Conservation (phyloP, 495 filamentous ascomycete species). For the Podospora sp. region DNA sequence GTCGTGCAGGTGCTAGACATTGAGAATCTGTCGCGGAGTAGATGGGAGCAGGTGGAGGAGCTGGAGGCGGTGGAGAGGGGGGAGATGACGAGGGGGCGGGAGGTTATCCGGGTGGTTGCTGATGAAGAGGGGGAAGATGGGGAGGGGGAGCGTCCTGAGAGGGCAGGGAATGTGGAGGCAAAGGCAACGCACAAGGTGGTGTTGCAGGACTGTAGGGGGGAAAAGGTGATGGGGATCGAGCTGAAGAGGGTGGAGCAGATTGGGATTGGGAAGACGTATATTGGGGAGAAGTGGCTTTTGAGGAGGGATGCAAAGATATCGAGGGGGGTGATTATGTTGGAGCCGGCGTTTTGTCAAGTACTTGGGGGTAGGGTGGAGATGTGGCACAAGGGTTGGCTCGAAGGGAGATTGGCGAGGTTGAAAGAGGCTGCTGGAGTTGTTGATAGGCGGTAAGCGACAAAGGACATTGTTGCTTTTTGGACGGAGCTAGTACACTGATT, state of each 20-base stretch:
- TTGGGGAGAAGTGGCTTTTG: slow-evolving; percentile 81
- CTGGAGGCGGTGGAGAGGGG: slow-evolving; percentile 83
- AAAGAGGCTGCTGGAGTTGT: slow-evolving; percentile 57
- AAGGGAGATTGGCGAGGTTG: slow-evolving; percentile 69
- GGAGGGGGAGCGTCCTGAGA: not conserved
- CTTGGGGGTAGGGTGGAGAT: slow-evolving; percentile 87
- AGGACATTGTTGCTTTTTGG: too few relatives aligned
- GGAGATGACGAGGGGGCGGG: slow-evolving; percentile 77
- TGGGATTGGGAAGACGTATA: slow-evolving; percentile 63
- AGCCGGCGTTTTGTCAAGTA: slow-evolving; percentile 62
- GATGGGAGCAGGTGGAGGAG: slow-evolving; percentile 83
- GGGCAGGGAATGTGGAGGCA: slow-evolving; percentile 19
- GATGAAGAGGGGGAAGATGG: slow-evolving; percentile 37
- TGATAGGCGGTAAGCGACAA: not conserved
- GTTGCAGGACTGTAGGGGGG: slow-evolving; percentile 77
- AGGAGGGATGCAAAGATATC: slow-evolving; percentile 63
- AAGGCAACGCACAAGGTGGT: slow-evolving; percentile 76
- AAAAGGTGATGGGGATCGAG: slow-evolving; percentile 73
- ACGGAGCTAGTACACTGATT: not conserved
- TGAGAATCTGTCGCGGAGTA: slow-evolving; percentile 74
- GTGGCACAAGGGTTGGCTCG: slow-evolving; percentile 76
- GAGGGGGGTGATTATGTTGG: slow-evolving; percentile 75
- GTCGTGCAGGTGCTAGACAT: slow-evolving; percentile 82
- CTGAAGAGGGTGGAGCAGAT: slow-evolving; percentile 66
- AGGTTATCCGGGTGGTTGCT: slow-evolving; percentile 74